Base-by-base conservation (phyloP, 805 yeast species). In the Zygoascus bituminiphila region DNA sequence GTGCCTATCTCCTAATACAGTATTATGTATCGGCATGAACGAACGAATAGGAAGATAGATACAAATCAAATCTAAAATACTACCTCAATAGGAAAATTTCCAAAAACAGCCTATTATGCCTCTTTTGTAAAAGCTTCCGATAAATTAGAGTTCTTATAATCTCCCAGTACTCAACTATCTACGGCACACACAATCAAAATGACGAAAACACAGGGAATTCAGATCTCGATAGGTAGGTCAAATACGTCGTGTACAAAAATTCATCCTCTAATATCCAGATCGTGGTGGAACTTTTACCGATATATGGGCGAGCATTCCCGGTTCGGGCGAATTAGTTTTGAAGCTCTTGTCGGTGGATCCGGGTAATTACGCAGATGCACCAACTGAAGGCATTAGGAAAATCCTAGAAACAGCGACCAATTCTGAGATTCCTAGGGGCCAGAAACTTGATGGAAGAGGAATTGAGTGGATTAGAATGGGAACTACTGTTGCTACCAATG, bases 401-500 rank as follows among this genome's bases (percentile, higher is more conserved):
- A 73, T 86, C 0, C 65, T 89, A 50, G 93, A 84, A 60, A 66
- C 66, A 21, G 77, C 77, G 51, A 74, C 77, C 1, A 74, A 76
- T 0, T 63, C 61, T 4, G 42, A 60, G 7, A 83, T 84, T 44
- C 82, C 88, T 4, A 70, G 85, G 44, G 76, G 77, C 10, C 62
- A 63, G 33, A 78, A 77, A 4, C 64, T 88, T 51, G 86, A 82
- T 2, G 48, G 64, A 14, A 47, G 51, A 9, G 66, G 66, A 2
- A 83, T 87, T 38, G 78, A 77, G 45, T 76, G 81, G 36, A 77
- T 88, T 44, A 71, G 95, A 50, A 81, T 88, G 84, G 97, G 96
- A 2, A 88, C 96, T 4, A 88, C 96, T 0, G 91, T 88, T 8
- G 97, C 98, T 1, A 89, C 97, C 7, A 89, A 89, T 66, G 96